Evolutionary conservation across 345 rosid species (phyloP).

Genomic region (Sonneratia alba): DNA sequence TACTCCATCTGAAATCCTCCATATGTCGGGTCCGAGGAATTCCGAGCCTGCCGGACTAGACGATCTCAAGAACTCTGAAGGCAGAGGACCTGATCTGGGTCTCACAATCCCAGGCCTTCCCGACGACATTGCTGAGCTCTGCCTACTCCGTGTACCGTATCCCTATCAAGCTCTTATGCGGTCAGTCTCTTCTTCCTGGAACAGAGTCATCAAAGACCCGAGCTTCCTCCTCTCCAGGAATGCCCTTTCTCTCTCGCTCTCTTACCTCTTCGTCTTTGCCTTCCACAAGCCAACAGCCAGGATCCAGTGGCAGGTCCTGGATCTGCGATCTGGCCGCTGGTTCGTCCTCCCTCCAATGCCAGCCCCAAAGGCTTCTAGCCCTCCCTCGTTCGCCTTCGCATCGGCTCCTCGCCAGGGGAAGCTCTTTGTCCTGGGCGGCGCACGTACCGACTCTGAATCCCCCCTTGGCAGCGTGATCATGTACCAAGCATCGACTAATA

Average conservation of each 20-base stretch:
- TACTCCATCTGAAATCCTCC: no score
- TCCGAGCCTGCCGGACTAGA: background rate
- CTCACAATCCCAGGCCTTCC: slow-evolving; percentile 65
- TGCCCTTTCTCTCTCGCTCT: slow-evolving; percentile 38
- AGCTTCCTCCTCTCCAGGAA: slow-evolving; percentile 29
- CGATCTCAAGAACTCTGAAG: background rate
- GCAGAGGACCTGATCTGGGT: slow-evolving; percentile 4
- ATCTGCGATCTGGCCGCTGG: slow-evolving; percentile 56
- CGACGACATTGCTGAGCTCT: slow-evolving; percentile 52
- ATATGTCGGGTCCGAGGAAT: background rate
- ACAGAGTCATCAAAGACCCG: slow-evolving; percentile 41
- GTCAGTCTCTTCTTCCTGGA: slow-evolving; percentile 65
- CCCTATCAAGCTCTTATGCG: slow-evolving; percentile 48
- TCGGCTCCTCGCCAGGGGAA: slow-evolving; percentile 52
- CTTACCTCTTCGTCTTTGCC: slow-evolving; percentile 50
- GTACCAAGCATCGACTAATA: slow-evolving; percentile 41
- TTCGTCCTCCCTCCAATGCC: slow-evolving; percentile 59
- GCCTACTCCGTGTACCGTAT: slow-evolving; percentile 58
- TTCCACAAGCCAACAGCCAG: slow-evolving; percentile 47
- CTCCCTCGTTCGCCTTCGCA: slow-evolving; percentile 49
- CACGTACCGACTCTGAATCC: slow-evolving; percentile 28
- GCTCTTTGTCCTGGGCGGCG: slow-evolving; percentile 61
- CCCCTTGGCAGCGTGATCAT: slow-evolving; percentile 23
- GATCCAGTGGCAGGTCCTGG: slow-evolving; percentile 66
- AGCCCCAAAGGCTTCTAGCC: slow-evolving; percentile 27